A percentile compares a stretch with the other conserved stretches of the same genome.
Evolutionary conservation across 202 grass and related monocot species (phyloP).

Genomic region (Musa balbisiana): DNA sequence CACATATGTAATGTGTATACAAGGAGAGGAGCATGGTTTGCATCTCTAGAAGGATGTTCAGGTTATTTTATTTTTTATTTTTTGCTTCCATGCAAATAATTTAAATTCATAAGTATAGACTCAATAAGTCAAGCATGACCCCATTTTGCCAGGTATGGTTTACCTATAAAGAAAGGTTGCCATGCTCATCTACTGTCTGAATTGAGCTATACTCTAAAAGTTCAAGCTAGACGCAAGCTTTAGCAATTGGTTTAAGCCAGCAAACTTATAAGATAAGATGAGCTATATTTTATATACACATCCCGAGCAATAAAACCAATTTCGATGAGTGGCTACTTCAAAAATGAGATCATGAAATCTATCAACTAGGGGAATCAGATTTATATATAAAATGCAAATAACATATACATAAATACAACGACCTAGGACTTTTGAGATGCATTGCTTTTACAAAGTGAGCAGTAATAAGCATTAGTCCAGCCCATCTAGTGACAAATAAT

Average conservation of each 20-base stretch:
- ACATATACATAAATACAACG: neutral
- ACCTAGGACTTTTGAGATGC: neutral
- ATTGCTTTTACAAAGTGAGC: neutral
- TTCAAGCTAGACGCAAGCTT: neutral
- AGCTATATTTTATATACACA: neutral
- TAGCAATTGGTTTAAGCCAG: neutral
- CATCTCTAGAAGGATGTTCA: too few relatives aligned
- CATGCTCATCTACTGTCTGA: too few relatives aligned
- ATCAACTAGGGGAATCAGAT: neutral
- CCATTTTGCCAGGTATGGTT: too few relatives aligned
- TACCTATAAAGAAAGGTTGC: too few relatives aligned
- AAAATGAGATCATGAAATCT: too few relatives aligned
- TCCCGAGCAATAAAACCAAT: neutral
- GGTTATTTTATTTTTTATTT: too few relatives aligned
- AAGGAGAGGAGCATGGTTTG: too few relatives aligned
- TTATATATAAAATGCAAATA: neutral
- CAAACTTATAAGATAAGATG: neutral
- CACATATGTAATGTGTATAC: too few relatives aligned
- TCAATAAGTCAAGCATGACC: too few relatives aligned
- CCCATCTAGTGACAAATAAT: neutral
- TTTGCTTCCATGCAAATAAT: too few relatives aligned
- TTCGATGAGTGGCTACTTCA: neutral
- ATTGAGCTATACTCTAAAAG: too few relatives aligned
- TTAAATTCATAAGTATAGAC: too few relatives aligned
- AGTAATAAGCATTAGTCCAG: neutral